A percentile compares a stretch with the other conserved stretches of the same genome.
phyloP scores from a whole-genome alignment of 805 yeast species.

The Candida alai region DNA sequence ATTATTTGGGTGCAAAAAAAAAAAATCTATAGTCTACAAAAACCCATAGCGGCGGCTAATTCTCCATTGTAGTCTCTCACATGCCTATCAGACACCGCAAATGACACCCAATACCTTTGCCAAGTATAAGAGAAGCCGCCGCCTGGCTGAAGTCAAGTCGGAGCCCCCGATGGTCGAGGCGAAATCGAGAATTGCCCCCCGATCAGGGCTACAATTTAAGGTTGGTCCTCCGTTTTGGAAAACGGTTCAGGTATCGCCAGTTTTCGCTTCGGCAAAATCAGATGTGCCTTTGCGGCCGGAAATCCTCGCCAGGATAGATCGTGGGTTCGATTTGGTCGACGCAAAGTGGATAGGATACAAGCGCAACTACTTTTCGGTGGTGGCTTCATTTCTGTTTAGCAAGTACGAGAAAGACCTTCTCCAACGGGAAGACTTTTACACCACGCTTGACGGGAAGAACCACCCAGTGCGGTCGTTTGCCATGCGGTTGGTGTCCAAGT shows the following conservation, averaged over 20 bases:
- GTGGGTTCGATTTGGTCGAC: conserved; percentile 53
- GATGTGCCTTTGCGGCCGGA: conserved; percentile 32
- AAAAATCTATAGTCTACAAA: neutral
- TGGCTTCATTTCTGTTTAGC: conserved; percentile 46
- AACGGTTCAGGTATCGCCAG: conserved; percentile 22
- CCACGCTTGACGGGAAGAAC: conserved; percentile 21
- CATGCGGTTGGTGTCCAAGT: conserved; percentile 47
- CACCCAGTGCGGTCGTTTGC: conserved; percentile 41
- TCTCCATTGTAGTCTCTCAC: too few species aligned
- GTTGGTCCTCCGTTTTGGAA: conserved; percentile 57
- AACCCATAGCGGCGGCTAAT: conserved; percentile 5
- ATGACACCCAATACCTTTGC: neutral
- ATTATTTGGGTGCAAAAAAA: conserved; percentile 4
- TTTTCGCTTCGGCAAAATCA: conserved; percentile 20
- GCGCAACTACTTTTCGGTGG: conserved; percentile 64
- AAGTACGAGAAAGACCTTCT: conserved; percentile 10
- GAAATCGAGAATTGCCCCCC: conserved; percentile 50
- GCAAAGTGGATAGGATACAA: conserved; percentile 69
- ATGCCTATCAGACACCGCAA: too few species aligned
- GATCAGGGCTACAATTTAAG: conserved; percentile 61
- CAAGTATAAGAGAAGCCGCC: conserved; percentile 2
- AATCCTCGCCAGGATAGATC: conserved; percentile 53
- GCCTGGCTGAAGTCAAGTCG: conserved; percentile 1
- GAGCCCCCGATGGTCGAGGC: conserved; percentile 7
- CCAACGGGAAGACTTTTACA: conserved; percentile 22